Evolutionary conservation across 495 filamentous ascomycete species (phyloP), one percentile per base, ranked within the genome.

Genomic region (Recurvomyces mirabilis): DNA sequence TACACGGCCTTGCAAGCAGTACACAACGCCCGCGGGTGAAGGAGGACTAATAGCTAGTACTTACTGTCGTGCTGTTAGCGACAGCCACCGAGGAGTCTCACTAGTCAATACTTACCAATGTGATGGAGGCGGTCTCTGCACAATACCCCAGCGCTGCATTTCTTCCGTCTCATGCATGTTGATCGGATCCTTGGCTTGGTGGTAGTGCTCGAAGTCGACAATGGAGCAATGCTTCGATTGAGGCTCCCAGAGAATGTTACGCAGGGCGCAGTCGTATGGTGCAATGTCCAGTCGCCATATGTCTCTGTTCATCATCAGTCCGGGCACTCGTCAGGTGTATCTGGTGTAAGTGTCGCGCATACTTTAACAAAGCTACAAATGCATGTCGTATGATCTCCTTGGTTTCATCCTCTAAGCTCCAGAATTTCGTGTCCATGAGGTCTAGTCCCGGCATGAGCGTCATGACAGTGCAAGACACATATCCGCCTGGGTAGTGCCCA

Each of bases 121-220:
- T 15, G 23, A 21, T 3, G 48, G 42, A n/a, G 42, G 34, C 35
- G 41, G 41, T 21, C 48, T 32, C 29, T 31, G 26, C 14, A 45
- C 34, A 3, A 51, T 21, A 2, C 48, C 48, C 48, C 48, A 51
- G 2, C 41, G 41, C 33, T 51, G 41, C 34, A 51, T 37, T 36
- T 51, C 48, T 17, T 39, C 34, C 20, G 14, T 37, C 42, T 39
- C 42, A 19, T 45, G 18, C 45, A 47, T 47, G 28, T 46, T 39
- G 48, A 51, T 51, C 13, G 41, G 41, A 20, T 44, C 48, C 11
- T 39, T 38, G 3, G 36, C 42, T 12, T 25, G 12, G 5, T 38
- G 34, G 17, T 41, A 51, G 31, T 51, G 48, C 36, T 51, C 48
- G 23, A 51, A 51, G 41, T 51, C 48, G 21, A 51, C 48, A 11